Base-by-base conservation (phyloP, 768 basidiomycete species). In the Podaxis rugospora region DNA sequence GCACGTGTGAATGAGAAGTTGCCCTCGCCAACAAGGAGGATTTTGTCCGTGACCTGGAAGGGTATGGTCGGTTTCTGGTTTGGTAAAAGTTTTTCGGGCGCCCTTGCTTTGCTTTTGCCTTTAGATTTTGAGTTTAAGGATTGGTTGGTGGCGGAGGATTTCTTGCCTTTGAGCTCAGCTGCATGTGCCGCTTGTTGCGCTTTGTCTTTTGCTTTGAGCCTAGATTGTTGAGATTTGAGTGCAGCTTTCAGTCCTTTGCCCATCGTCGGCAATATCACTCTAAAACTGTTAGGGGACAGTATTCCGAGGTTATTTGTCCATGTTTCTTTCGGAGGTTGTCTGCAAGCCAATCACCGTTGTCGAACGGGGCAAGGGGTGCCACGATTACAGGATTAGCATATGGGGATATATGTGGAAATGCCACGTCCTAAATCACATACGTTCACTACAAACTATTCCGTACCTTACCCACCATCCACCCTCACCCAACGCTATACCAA, bases 1-100 rank as follows among this genome's bases (percentile, higher is more conserved):
- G 94, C 87, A 27, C 83, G 84, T 2, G 94, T 81, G 67, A 92
- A 98, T 1, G 95, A 96, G 68, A 98, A 98, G 71, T 98, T 93
- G 10, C 93, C 96, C 77, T 98, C 96, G 7, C 95, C 96, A 55
- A 98, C 76, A 32, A 96, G 80, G 21, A 92, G 78, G 36, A 93
- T 88, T 51, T 71, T 83, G 68, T 92, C 87, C 6, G 82, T 85
- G 0, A 83, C 68, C 13, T 70, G 71, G 72, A 91, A 92, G 0
- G 90, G 91, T 7, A 90, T 77, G 0, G 82, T 89, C 1, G 78
- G 75, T n/a, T 69, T 75, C 37, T 35, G 68, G 64, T 14, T 62
- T 16, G 44, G 46, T 37, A 14, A 40, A 32, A 44, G 47, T 9
- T 64, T 59, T 59, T 56, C n/a, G 55, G 14, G 16, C 21, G 36